Evolutionary conservation across 345 rosid genomes (phyloP).

Genomic region (Gossypium turneri): DNA sequence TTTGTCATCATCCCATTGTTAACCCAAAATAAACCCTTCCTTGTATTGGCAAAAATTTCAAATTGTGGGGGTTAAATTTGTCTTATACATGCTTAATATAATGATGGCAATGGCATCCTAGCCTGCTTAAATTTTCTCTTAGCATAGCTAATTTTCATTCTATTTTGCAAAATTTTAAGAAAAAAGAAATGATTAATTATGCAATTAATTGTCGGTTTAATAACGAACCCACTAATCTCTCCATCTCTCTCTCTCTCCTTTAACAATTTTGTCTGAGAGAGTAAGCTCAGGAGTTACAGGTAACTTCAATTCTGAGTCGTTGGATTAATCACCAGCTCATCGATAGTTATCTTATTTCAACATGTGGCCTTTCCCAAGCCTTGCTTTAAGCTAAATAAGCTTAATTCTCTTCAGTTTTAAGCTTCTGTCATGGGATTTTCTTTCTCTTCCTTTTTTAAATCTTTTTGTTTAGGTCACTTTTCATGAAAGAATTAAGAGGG

Average conservation of each 20-base stretch:
- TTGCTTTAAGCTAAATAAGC: slow-evolving; percentile 21
- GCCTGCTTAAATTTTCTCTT: neutral
- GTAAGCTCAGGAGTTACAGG: slow-evolving; percentile 58
- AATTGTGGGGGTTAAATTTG: neutral
- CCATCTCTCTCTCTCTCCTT: slow-evolving; percentile 20
- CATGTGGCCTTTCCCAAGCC: slow-evolving; percentile 35
- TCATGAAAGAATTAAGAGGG: slow-evolving; percentile 36
- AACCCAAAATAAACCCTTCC: too few species aligned
- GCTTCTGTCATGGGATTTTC: slow-evolving; percentile 25
- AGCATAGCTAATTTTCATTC: neutral
- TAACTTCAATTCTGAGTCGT: slow-evolving; percentile 31
- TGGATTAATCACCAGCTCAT: slow-evolving; percentile 29
- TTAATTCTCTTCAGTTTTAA: slow-evolving; percentile 14
- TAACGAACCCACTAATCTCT: slow-evolving; percentile 47
- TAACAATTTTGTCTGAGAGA: slow-evolving; percentile 28
- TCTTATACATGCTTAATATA: neutral
- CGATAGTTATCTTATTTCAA: slow-evolving; percentile 26
- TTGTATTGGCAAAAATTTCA: neutral
- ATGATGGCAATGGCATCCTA: neutral
- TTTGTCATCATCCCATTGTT: too few species aligned
- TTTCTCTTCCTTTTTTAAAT: slow-evolving; percentile 20
- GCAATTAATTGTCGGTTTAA: slow-evolving; percentile 14
- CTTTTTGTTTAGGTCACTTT: slow-evolving; percentile 8
- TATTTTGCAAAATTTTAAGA: slow-evolving; percentile 3
- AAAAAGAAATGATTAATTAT: slow-evolving; percentile 20